Evolutionary conservation across 345 rosid genomes (phyloP), one percentile per base, ranked within the genome.

Genomic region (Clausena lansium): DNA sequence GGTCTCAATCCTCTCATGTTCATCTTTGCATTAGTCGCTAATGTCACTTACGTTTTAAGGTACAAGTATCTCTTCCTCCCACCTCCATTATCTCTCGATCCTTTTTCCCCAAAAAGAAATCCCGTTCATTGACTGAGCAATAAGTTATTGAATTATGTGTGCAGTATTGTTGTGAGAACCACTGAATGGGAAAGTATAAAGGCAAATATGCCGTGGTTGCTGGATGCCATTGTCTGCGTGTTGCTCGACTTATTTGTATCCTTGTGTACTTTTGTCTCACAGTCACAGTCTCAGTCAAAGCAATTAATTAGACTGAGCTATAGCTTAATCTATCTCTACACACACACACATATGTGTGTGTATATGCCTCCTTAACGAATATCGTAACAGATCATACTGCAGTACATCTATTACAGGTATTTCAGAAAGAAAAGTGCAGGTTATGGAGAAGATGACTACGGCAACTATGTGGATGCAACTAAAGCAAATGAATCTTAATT

Each of bases 1-100:
- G 98, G 98, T 20, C 78, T 96, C 83, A 96, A 96, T 87, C 99
- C 98, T 86, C 92, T 92, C 32, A 96, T 94, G 98, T 96, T 96
- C 81, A 9, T 96, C 78, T 96, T 96, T 27, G 97, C 98, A 5
- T 73, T 94, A 78, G 74, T 89, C 13, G 98, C 97, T 9, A 96
- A 94, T 83, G 92, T 88, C 63, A 87, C 97, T 73, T 92, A 96
- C 30, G 97, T 92, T 55, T 89, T 83, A 79, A 92, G 97, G 94
- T 92, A 67, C 13, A 57, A 30, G 58, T 25, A 59, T 39, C 33
- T 71, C 6, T 39, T 28, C 30, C 20, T 4, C 22, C 30, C 39
- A 41, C 3, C 52, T 70, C 24, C 2, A 52, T 52, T 19, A 52
- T 25, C 33, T 22, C 22, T 32, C 3, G 4, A 4, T 8, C 9